Evolutionary conservation across 352 stramenopile genomes (phyloP).

Genomic region (Pythium guiyangense): DNA sequence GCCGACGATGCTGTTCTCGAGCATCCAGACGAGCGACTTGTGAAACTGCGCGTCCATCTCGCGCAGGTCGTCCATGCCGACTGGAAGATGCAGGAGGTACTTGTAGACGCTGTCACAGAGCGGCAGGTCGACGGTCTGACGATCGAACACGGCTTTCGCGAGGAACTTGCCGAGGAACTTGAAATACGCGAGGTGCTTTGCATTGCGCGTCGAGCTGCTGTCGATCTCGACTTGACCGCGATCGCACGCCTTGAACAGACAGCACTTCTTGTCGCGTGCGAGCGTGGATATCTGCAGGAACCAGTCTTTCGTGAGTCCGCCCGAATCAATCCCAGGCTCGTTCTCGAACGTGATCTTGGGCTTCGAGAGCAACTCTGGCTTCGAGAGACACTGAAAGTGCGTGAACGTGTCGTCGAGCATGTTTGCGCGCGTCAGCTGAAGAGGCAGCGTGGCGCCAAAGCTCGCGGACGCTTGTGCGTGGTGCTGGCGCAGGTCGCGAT

Average conservation of each 20-base stretch:
- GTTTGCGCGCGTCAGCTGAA: conserved; percentile 44
- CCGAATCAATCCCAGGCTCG: conserved; percentile 85
- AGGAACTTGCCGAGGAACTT: conserved; percentile 76
- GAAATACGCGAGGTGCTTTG: conserved; percentile 39
- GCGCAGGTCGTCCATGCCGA: conserved; percentile 52
- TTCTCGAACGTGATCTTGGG: conserved; percentile 78
- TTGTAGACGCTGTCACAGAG: conserved; percentile 77
- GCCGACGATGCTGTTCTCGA: conserved; percentile 74
- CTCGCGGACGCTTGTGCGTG: conserved; percentile 21
- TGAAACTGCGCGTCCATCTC: conserved; percentile 78
- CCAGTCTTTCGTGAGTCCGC: conserved; percentile 88
- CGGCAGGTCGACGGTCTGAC: conserved; percentile 75
- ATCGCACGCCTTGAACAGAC: conserved; percentile 57
- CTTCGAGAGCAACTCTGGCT: conserved; percentile 55
- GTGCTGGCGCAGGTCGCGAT: conserved; percentile 56
- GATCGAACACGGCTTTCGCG: conserved; percentile 84
- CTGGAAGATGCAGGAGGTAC: conserved; percentile 43
- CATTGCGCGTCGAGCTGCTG: conserved; percentile 21
- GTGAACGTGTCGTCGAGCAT: conserved; percentile 71
- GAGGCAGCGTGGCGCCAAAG: conserved; percentile 30
- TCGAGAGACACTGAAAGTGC: conserved; percentile 41
- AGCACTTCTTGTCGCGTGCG: conserved; percentile 22
- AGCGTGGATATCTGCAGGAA: conserved; percentile 74
- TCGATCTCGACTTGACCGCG: conserved; percentile 48
- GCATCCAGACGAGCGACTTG: conserved; percentile 83